A percentile compares a stretch with the other conserved stretches of the same genome.
Evolutionary conservation across 2,329 filamentous ascomycete genomes (phyloP).

Genomic region (Berkeleyomyces rouxiae): DNA sequence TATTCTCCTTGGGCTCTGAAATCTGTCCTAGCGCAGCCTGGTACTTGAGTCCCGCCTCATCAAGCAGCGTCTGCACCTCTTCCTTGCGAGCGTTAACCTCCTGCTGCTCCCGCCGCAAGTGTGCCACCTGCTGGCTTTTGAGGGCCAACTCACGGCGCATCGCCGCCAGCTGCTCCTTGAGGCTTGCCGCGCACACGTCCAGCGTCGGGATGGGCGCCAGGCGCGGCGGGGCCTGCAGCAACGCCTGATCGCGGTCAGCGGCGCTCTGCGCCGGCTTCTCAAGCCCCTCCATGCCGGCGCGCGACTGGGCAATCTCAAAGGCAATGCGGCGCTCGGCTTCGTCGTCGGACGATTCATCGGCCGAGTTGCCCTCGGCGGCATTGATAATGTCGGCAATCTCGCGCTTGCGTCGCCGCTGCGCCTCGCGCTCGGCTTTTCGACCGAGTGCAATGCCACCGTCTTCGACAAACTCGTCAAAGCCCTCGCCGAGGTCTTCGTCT

Average conservation of each 20-base stretch:
- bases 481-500: slow-evolving; percentile 85
- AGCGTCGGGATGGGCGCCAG: slow-evolving; percentile 52
- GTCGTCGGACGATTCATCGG: slow-evolving; percentile 50
- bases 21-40: slow-evolving; percentile 26
- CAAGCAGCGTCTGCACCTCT: slow-evolving; percentile 65
- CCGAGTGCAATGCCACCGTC: slow-evolving; percentile 68
- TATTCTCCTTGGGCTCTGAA: not conserved
- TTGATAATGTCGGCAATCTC: slow-evolving; percentile 75
- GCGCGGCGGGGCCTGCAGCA: slow-evolving; percentile 5
- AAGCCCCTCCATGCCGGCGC: slow-evolving; percentile 67
- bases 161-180: slow-evolving; percentile 43
- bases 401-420: slow-evolving; percentile 45
- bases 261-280: slow-evolving; percentile 28
- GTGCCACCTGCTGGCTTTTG: slow-evolving; percentile 47
- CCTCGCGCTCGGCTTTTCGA: slow-evolving; percentile 60
- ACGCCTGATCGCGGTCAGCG: not conserved
- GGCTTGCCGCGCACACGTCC: slow-evolving; percentile 44
- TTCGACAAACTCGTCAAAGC: slow-evolving; percentile 81
- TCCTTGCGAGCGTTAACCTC: slow-evolving; percentile 53
- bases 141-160: slow-evolving; percentile 47
- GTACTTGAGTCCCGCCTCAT: slow-evolving; percentile 58
- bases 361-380: slow-evolving; percentile 52
- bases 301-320: slow-evolving; percentile 75
- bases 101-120: slow-evolving; percentile 49
- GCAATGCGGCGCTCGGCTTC: slow-evolving; percentile 58